A percentile compares a stretch with the other conserved stretches of the same genome.
phyloP scores from a whole-genome alignment of 2,329 filamentous ascomycete genomes.

The Ophiostoma populinum region DNA sequence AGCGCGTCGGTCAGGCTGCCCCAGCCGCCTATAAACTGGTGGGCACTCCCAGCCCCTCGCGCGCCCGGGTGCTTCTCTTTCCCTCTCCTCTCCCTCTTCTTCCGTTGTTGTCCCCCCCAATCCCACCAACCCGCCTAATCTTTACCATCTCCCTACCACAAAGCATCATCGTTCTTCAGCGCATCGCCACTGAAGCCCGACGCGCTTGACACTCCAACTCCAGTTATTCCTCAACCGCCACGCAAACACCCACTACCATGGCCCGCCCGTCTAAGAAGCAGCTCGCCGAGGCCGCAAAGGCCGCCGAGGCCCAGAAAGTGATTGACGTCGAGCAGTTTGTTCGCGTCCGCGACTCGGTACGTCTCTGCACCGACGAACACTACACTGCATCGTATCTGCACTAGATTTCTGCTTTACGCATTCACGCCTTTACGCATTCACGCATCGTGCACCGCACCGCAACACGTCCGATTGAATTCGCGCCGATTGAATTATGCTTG shows the following conservation, averaged over 20 bases:
- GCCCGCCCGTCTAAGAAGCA: slow-evolving; percentile 15
- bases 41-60: slow-evolving; percentile 10
- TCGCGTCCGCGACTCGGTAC: slow-evolving; percentile 66
- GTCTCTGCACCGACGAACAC: no score
- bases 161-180: slow-evolving; percentile 10
- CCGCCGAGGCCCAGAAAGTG: slow-evolving; percentile 23
- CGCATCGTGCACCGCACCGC: no score
- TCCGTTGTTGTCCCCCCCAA: background rate
- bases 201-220: background rate
- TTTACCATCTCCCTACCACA: slow-evolving; percentile 1
- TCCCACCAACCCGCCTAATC: slow-evolving; percentile 1
- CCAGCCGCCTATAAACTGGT: slow-evolving; percentile 13
- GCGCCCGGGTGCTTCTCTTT: slow-evolving; percentile 6
- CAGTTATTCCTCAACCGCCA: slow-evolving; percentile 4
- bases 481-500: no score
- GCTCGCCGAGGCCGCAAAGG: slow-evolving; percentile 14
- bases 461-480: no score
- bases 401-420: no score
- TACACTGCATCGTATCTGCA: no score
- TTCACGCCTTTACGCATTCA: no score
- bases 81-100: slow-evolving; percentile 3
- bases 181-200: slow-evolving; percentile 9
- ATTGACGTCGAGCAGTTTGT: slow-evolving; percentile 63
- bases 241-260: slow-evolving; percentile 11
- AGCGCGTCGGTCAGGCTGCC: slow-evolving; percentile 11